A percentile compares a stretch with the other conserved stretches of the same genome.
Conservation (phyloP, 352 stramenopile genomes). For the Phytopythium ostracodes region DNA sequence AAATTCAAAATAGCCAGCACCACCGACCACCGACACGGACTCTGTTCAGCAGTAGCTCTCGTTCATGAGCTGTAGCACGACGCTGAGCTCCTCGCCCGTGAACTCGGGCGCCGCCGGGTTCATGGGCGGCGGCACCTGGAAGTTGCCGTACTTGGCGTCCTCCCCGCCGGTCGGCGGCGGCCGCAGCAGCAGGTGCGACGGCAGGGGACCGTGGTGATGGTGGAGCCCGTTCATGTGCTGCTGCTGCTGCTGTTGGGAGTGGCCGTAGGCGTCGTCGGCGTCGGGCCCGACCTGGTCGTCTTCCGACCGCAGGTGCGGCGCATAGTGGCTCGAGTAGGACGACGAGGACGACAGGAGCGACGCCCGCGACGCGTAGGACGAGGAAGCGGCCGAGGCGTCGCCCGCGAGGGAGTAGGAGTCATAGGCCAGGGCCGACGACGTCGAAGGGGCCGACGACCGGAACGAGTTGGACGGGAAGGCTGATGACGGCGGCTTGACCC, state of each 20-base stretch:
- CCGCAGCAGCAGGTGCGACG: constrained; percentile 49
- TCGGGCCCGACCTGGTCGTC: neutral
- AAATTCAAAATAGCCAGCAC: neutral
- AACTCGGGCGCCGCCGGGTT: constrained; percentile 68
- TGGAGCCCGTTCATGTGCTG: constrained; percentile 23
- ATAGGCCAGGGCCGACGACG: constrained; percentile 16
- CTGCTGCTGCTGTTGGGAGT: constrained; percentile 28
- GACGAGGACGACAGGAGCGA: neutral
- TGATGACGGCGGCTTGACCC: neutral
- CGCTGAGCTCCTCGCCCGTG: constrained; percentile 71
- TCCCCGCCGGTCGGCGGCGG: constrained; percentile 44
- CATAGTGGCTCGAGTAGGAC: constrained; percentile 10
- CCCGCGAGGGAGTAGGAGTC: constrained; percentile 14
- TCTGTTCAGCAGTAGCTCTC: constrained; percentile 44
- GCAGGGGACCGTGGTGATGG: constrained; percentile 21
- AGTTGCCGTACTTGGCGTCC: constrained; percentile 42
- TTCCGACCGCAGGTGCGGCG: constrained; percentile 1
- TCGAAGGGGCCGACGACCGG: neutral
- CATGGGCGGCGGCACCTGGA: constrained; percentile 54
- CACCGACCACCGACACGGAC: neutral
- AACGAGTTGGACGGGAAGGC: constrained; percentile 20
- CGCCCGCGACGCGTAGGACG: constrained; percentile 14
- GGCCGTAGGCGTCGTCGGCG: constrained; percentile 21
- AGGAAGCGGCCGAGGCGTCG: neutral
- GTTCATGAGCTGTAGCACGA: constrained; percentile 81